Evolutionary conservation across 106 monocot species (phyloP).

Genomic region (Allium fistulosum): DNA sequence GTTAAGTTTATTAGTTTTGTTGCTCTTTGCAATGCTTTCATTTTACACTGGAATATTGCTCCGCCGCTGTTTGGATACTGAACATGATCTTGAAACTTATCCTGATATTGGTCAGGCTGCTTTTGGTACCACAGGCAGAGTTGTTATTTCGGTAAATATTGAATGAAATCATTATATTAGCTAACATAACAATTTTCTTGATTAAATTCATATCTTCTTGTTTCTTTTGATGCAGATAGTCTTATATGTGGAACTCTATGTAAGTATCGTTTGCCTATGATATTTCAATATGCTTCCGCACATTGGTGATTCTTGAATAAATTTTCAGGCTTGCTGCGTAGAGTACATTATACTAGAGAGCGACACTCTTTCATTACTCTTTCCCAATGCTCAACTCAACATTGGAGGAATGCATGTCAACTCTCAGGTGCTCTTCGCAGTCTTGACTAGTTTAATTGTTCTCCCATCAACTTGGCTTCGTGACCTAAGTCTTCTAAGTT

Average conservation of each 20-base stretch:
- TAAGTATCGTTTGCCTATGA: constrained; percentile 34
- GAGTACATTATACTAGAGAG: constrained; percentile 91
- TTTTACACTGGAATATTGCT: constrained; percentile 53
- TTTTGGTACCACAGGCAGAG: constrained; percentile 53
- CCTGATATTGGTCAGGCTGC: constrained; percentile 68
- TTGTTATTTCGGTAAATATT: constrained; percentile 56
- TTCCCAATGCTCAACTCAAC: constrained; percentile 63
- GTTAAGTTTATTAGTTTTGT: constrained; percentile 55
- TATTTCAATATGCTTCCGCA: neutral
- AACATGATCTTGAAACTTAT: constrained; percentile 46
- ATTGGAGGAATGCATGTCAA: constrained; percentile 45
- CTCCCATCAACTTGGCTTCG: constrained; percentile 90
- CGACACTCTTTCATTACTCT: constrained; percentile 79
- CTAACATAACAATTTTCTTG: too few relatives aligned
- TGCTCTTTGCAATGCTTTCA: constrained; percentile 33
- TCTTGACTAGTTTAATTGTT: constrained; percentile 62
- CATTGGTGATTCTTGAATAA: neutral
- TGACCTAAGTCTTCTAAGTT: constrained; percentile 75
- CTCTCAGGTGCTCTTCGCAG: constrained; percentile 66
- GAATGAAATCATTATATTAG: neutral
- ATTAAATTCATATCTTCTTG: neutral
- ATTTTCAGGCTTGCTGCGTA: constrained; percentile 78
- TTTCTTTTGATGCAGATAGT: constrained; percentile 43
- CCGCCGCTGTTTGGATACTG: constrained; percentile 40
- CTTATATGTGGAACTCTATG: constrained; percentile 77